Evolutionary conservation across 2,329 filamentous ascomycete genomes (phyloP).

Genomic region (Fusarium sp.): DNA sequence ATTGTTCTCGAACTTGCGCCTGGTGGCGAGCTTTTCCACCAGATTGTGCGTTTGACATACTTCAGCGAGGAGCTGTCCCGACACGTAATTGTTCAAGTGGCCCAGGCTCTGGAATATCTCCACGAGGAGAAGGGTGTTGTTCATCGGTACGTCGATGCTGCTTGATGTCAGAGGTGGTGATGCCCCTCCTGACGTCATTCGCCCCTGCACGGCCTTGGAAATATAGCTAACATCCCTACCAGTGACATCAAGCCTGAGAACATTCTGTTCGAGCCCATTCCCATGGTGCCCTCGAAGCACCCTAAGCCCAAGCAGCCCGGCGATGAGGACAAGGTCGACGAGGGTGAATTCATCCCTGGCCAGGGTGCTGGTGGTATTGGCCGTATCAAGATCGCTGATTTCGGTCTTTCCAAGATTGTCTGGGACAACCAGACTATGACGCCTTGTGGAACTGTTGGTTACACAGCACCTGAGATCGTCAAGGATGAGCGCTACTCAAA

Average conservation of each 20-base stretch:
- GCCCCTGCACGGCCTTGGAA: conserved; percentile 35
- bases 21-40: conserved; percentile 96
- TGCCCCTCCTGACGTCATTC: conserved; percentile 48
- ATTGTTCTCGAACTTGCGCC: conserved; percentile 95
- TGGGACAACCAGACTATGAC: conserved; percentile 99
- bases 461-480: conserved; percentile 97
- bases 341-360: conserved; percentile 89
- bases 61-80: conserved; percentile 96
- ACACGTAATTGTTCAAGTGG: conserved; percentile 94
- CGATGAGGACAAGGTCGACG: conserved; percentile 96
- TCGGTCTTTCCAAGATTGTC: conserved; percentile 96
- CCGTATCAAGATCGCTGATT: conserved; percentile 96
- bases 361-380: conserved; percentile 91
- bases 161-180: conserved; percentile 20
- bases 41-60: conserved; percentile 97
- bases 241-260: conserved; percentile 99
- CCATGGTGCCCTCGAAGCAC: conserved; percentile 81
- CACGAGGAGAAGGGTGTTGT: conserved; percentile 96
- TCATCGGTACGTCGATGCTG: conserved; percentile 77
- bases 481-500: conserved; percentile 99
- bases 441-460: conserved; percentile 97
- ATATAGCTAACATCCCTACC: conserved; percentile 37
- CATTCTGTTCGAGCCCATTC: conserved; percentile 88
- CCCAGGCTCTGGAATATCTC: conserved; percentile 91
- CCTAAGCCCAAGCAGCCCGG: conserved; percentile 86